These are phyloP conservation scores for Chlorella vulgaris DNA, from an alignment of 139 green algal species.

Conservation along the genomic window DNA sequence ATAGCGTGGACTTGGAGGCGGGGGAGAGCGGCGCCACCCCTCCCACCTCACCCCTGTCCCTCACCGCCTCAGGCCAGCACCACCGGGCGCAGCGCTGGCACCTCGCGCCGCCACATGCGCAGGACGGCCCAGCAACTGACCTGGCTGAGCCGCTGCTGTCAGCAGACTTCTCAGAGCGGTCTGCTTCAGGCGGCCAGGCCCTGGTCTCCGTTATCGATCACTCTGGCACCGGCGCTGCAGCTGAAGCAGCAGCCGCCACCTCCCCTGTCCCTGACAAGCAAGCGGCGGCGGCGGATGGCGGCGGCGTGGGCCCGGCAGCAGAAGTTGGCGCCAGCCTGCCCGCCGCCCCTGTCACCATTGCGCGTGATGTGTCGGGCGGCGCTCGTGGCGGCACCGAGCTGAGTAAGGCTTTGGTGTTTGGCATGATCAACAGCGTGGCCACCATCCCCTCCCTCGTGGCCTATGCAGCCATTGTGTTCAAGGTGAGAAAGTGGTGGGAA, in stretches of 20 bases:
- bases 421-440: constrained; percentile 65
- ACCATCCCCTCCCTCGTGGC: constrained; percentile 76
- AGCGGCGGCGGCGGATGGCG: background rate
- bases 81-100: constrained; percentile 29
- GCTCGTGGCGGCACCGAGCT: background rate
- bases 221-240: too few species aligned
- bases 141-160: constrained; percentile 7
- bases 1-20: background rate
- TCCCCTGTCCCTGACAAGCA: background rate
- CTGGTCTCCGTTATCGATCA: too few species aligned
- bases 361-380: background rate
- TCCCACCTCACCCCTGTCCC: background rate
- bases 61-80: background rate
- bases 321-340: background rate
- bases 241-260: too few species aligned
- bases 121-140: background rate
- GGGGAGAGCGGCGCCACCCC: background rate
- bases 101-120: background rate
- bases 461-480: constrained; percentile 45
- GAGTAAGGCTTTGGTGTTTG: constrained; percentile 38
- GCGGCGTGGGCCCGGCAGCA: background rate
- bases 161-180: background rate
- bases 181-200: too few species aligned
- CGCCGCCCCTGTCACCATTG: too few species aligned
- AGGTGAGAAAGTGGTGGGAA: too few species aligned